Evolutionary conservation across 805 yeast genomes (phyloP), one percentile per base, ranked within the genome.

Genomic region (Komagataella populi): DNA sequence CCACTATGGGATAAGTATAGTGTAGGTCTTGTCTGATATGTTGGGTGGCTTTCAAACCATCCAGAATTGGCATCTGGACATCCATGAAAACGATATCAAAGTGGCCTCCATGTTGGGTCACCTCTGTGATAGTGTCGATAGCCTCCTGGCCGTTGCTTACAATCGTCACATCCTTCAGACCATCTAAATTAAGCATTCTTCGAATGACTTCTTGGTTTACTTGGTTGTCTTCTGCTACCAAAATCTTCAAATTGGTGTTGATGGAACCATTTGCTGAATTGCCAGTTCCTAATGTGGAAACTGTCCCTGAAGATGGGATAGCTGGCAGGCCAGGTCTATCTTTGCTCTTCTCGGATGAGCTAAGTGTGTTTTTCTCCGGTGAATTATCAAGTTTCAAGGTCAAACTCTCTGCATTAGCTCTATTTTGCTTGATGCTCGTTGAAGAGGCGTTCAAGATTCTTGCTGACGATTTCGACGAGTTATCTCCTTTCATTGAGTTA

Each of bases 41-140:
- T 54, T 71, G 78, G 0, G 98, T 89, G 0, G 97, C 96, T 23
- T 80, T 71, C 30, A 90, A 68, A 2, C 99, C 99, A 63, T 91
- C 97, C 62, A 87, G 95, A 95, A 87, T 87, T 4, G 96, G 96
- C 96, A 87, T 87, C 64, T 88, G 96, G 50, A 91, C 95, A 65
- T 91, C 99, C 99, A 91, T 91, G 62, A 91, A 87, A 1, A 93
- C 79, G 51, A 91, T 67, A 62, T 87, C 91, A 63, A 73, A 88
- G 14, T 63, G 59, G 7, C 69, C 69, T 14, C 65, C 65, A 2
- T 64, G 59, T 2, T 65, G 72, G 23, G 68, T 58, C 1, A 81
- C 68, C 39, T 72, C 73, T 54, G 77, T 72, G 2, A 88, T 81
- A 49, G 74, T 69, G 8, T 80, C 82, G 44, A 90, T 78, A 0